Evolutionary conservation across 768 basidiomycete genomes (phyloP), one percentile per base, ranked within the genome.

Genomic region (Flagelloscypha sp.): DNA sequence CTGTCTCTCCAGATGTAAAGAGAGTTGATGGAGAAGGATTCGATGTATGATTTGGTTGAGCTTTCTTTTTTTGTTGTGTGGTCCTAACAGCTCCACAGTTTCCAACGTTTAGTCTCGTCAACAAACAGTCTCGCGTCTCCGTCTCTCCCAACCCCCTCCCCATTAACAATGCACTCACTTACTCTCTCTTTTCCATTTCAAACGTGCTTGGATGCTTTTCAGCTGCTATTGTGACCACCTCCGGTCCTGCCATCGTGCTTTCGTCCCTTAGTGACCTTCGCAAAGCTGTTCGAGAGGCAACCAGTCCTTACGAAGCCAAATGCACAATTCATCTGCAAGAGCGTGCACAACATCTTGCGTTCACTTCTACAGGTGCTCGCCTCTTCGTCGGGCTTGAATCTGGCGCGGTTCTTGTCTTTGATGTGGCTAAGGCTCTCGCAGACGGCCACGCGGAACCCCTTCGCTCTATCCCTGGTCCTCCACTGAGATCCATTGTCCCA

Each of bases 201-300:
- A 82, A 78, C 48, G 56, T 62, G 9, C 69, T 62, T 43, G 79
- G 74, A 19, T 86, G 77, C 75, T 87, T 86, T 54, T 79, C 72
- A 30, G 80, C 82, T 21, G 68, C 74, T 7, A 65, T 56, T 28
- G 55, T 31, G 22, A 4, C 27, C 24, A 19, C 19, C 21, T 30
- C 13, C 15, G 1, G 19, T 43, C 5, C 41, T 87, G 84, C 59
- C n/a, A 57, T 87, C 32, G 59, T 76, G 17, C 55, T 76, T 12
- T 80, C 83, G 0, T 65, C 77, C 12, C 65, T 86, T 6, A 55
- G 63, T 15, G 71, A 79, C 24, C 57, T 88, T n/a, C 76, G 74
- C 1, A 52, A 66, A 11, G 66, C 72, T 0, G 68, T 78, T 42
- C 58, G 60, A 29, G 49, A 53, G 8, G 62, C 70, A 22, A 65